Evolutionary conservation across 176 grass and related monocot species (phyloP), one percentile per base, ranked within the genome.

Genomic region (Urochloa ruziziensis): DNA sequence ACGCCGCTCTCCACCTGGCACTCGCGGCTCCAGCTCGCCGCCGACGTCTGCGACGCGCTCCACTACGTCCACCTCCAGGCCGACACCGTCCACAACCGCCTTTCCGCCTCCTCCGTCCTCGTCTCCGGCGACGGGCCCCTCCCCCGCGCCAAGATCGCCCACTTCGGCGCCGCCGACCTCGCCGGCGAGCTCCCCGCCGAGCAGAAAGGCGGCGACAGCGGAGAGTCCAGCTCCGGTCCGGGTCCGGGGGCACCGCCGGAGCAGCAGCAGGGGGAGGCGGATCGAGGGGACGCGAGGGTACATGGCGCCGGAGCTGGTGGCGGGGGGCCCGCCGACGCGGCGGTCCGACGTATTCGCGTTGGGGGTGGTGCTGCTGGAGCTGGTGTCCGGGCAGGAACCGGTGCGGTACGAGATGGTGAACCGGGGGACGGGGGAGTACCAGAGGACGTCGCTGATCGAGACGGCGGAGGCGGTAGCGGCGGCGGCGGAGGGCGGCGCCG

Each of bases 221-320:
- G 24, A 18, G 14, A 25, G 15, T 15, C 32, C 23, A 52, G 29
- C 10, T 1, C 19, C 21, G 10, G 21, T 27, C 15, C 4, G 53
- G n/a, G 10, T 36, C 46, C 6, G 14, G 29, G 9, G 68, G 33
- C 51, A 61, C 34, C 64, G 77, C 11, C 81, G 90, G 3, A 86
- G 78, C 15, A 57, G 63, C 5, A 89, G 73, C 81, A 74, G 89
- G 0, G 67, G 78, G 69, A 83, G 86, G 74, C 87, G 89, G 49
- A 94, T 97, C 80, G 87, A 92, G 82, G 94, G 94, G 7, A 86
- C 89, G 56, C 90, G 94, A 63, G 94, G 91, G 51, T 97, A 97
- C 87, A 94, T 97, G 87, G 87, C 91, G 15, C 89, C 94, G 46
- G 94, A 94, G 82, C 65, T 91, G 17, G 79, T 85, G 52, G 35